Base-by-base conservation (phyloP, 1,139 yeast species). In the Taphrina deformans region DNA sequence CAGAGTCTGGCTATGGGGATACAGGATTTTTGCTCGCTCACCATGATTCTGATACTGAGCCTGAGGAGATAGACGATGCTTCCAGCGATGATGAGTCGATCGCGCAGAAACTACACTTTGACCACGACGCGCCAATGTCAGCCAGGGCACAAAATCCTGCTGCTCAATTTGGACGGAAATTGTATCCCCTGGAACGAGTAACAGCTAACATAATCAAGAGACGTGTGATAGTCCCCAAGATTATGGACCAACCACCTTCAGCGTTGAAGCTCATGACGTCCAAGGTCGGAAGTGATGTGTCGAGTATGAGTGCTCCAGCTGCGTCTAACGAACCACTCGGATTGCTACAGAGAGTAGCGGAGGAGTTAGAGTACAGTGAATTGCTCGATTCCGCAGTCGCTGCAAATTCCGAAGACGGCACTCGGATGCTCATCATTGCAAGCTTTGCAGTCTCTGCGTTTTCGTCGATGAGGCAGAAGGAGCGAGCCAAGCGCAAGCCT, bases 241-340 rank as follows among this genome's bases (percentile, higher is more conserved):
- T 91, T 65, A 79, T 79, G 0, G 82, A 85, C 53, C 78, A 85
- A 0, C 98, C 98, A 1, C 97, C 97, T 3, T 87, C 95, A 69
- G 77, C 93, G 45, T 78, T 92, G 62, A 82, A 91, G 0, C 83
- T 91, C 72, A 80, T 93, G 67, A 83, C 97, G 65, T 91, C 92
- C 73, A 91, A 90, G 71, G 96, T 92, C 16, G 97, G 98, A 29
- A 92, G 92, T 73, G 98, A 92, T 75, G 75, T 92, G 69, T 82
- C 93, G 0, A 83, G 93, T 0, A 84, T 91, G 66, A 87, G 97
- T 0, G 91, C 92, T 95, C 99, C 99, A 0, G 96, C 93, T 3
- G 87, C 95, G 1, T 83, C 91, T 69, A 93, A 93, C 77, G 99
- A 93, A 74, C 99, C 99, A 0, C 76, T 92, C 18, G 84, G 96